Evolutionary conservation across 257 asterid species (phyloP).

Genomic region (Striga asiatica): DNA sequence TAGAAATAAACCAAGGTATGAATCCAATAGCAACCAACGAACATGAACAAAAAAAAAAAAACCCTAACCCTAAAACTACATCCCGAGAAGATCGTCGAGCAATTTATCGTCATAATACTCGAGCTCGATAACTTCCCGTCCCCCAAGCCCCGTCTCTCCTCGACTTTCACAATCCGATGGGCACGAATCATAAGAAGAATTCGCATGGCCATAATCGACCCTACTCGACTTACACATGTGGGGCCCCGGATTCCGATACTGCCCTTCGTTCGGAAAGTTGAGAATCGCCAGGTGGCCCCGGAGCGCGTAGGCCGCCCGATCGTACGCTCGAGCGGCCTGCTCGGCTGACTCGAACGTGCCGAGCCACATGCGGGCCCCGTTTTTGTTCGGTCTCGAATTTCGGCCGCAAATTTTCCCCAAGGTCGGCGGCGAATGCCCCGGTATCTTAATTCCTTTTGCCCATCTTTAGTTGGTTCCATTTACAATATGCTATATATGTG

Average conservation of each 20-base stretch:
- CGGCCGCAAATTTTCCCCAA: slow-evolving; percentile 89
- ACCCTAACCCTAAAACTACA: slow-evolving; percentile 17
- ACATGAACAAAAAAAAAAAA: too few species aligned
- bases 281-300: slow-evolving; percentile 81
- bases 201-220: background rate
- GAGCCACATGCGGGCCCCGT: slow-evolving; percentile 72
- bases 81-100: slow-evolving; percentile 64
- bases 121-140: slow-evolving; percentile 39
- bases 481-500: background rate
- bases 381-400: slow-evolving; percentile 60
- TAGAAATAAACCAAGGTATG: too few species aligned
- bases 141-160: slow-evolving; percentile 12
- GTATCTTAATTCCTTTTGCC: slow-evolving; percentile 27
- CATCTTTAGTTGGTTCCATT: background rate
- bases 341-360: slow-evolving; percentile 76
- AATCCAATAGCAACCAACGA: too few species aligned
- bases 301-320: slow-evolving; percentile 69
- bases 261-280: slow-evolving; percentile 66
- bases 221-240: background rate
- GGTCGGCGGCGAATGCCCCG: slow-evolving; percentile 79
- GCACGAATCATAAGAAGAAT: background rate
- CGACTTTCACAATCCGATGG: background rate
- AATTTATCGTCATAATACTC: slow-evolving; percentile 59
- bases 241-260: slow-evolving; percentile 28
- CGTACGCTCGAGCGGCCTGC: slow-evolving; percentile 80